phyloP scores from a whole-genome alignment of 176 grass and related monocot genomes.

The Hordeum vulgare region MorexV3_pseudomolecules_assembly NC_058523.1:173458267-173458766 shows the following conservation, averaged over 20 bases:
- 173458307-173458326: background rate
- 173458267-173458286: no score
- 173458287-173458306: background rate
- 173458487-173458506: background rate
- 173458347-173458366: background rate
- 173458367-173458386: background rate
- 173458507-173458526: background rate
- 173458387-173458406: background rate
- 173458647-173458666: background rate
- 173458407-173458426: background rate
- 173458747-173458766: background rate
- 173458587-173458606: background rate
- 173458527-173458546: background rate
- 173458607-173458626: background rate
- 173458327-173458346: background rate
- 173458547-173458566: background rate
- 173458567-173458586: background rate
- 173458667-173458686: background rate
- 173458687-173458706: background rate
- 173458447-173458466: background rate
- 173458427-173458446: background rate
- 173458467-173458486: background rate
- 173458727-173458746: background rate
- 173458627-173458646: background rate
- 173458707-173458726: background rate